These are phyloP conservation scores for Ophiostoma sp. DNA, from an alignment of 2,329 filamentous ascomycete species.

Conservation along the genomic window DNA sequence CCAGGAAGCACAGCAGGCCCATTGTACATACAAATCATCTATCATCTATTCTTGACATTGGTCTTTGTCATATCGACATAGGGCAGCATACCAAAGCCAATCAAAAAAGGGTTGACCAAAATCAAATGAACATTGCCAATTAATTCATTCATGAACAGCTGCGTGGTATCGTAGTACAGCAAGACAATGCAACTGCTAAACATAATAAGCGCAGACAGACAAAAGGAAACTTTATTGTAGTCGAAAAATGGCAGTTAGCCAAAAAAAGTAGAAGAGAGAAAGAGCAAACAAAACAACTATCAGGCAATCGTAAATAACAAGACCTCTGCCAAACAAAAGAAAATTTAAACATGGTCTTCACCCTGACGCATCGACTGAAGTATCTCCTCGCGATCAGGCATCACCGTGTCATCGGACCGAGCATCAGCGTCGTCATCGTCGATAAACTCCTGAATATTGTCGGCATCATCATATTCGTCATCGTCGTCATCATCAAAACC, in stretches of 20 bases:
- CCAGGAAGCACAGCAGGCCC: constrained; percentile 6
- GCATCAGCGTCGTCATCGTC: constrained; percentile 27
- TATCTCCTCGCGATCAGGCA: constrained; percentile 27
- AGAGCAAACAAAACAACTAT: background rate
- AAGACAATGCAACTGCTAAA: too few relatives aligned
- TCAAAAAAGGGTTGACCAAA: background rate
- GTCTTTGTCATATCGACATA: background rate
- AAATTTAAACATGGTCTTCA: background rate
- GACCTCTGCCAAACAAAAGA: background rate
- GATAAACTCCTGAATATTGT: constrained; percentile 21
- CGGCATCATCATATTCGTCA: background rate
- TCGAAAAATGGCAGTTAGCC: too few relatives aligned
- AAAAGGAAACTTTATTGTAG: too few relatives aligned
- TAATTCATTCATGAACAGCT: background rate
- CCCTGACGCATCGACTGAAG: constrained; percentile 18
- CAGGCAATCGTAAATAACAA: background rate
- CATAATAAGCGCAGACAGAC: too few relatives aligned
- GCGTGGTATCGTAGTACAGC: background rate
- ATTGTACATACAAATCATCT: constrained; percentile 13
- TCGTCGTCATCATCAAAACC: background rate
- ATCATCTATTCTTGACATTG: background rate
- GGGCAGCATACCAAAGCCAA: background rate
- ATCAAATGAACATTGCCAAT: background rate
- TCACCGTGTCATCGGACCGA: constrained; percentile 25
- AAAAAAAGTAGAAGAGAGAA: too few relatives aligned